Percentiles rank a stretch among this genome's conserved stretches.
phyloP scores from a whole-genome alignment of 345 rosid genomes.

The Linum tenue region DNA sequence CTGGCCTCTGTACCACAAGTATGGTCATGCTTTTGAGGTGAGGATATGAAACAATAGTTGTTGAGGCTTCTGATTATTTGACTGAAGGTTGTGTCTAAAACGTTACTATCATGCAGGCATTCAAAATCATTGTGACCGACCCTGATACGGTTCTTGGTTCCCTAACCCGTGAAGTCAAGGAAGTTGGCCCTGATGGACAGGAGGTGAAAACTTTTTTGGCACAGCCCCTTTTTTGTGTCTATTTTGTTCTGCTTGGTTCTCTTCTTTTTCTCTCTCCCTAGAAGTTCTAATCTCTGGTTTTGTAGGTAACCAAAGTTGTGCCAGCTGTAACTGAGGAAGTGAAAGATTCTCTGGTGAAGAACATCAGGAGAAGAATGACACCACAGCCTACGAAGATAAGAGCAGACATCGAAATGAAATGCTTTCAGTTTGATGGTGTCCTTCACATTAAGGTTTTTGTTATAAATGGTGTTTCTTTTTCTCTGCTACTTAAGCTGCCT shows the following conservation, averaged over 20 bases:
- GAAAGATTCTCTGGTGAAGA: constrained; percentile 74
- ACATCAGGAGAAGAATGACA: constrained; percentile 92
- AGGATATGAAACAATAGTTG: constrained; percentile 10
- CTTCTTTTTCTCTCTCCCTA: constrained; percentile 2
- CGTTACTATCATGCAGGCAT: constrained; percentile 46
- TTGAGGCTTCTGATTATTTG: neutral
- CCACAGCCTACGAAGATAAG: constrained; percentile 92
- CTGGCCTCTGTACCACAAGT: constrained; percentile 90
- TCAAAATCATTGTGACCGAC: constrained; percentile 81
- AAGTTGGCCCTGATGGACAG: constrained; percentile 75
- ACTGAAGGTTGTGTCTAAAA: neutral
- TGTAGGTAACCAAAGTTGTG: constrained; percentile 64
- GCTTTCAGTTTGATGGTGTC: constrained; percentile 97
- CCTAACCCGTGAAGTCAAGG: constrained; percentile 81
- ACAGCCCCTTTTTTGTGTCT: neutral
- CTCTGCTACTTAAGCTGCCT: neutral
- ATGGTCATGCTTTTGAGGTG: constrained; percentile 98
- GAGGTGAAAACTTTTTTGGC: constrained; percentile 42
- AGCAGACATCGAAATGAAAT: constrained; percentile 92
- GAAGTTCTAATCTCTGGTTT: constrained; percentile 11
- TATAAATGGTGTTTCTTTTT: neutral
- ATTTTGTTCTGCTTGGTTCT: neutral
- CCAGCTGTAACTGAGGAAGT: constrained; percentile 85
- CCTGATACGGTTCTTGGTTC: constrained; percentile 73
- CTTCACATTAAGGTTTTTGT: constrained; percentile 77